Percentiles rank a stretch among this genome's conserved stretches.
Evolutionary conservation across 768 basidiomycete species (phyloP).

Genomic region (Amanita exitialis): DNA sequence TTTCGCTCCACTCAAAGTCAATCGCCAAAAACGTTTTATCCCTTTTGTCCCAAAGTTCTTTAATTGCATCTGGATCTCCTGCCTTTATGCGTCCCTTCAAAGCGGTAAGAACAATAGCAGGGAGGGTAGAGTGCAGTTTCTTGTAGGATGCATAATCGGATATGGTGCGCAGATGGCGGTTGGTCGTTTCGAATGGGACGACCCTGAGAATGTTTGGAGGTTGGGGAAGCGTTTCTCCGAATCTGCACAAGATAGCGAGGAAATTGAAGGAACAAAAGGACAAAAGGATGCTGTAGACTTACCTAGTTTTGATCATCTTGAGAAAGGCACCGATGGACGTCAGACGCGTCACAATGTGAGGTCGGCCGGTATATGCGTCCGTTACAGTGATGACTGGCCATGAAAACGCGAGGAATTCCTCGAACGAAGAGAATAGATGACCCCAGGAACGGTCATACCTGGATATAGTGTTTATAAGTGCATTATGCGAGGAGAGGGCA

Average conservation of each 20-base stretch:
- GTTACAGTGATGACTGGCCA: constrained; percentile 80
- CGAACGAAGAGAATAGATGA: constrained; percentile 67
- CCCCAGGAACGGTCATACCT: constrained; percentile 83
- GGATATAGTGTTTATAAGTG: neutral
- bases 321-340: constrained; percentile 65
- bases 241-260: constrained; percentile 30
- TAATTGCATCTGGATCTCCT: constrained; percentile 57
- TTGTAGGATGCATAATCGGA: constrained; percentile 59
- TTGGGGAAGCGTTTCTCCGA: constrained; percentile 64
- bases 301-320: constrained; percentile 83
- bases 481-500: neutral
- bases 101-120: constrained; percentile 57
- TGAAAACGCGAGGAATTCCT: constrained; percentile 69
- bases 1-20: constrained; percentile 69
- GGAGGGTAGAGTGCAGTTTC: constrained; percentile 61
- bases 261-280: neutral
- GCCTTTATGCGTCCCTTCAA: constrained; percentile 52
- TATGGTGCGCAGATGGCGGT: constrained; percentile 62
- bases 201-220: constrained; percentile 66
- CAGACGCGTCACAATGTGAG: constrained; percentile 73
- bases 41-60: constrained; percentile 54
- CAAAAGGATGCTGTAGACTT: neutral
- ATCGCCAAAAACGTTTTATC: constrained; percentile 72
- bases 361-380: constrained; percentile 56
- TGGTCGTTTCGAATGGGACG: constrained; percentile 55